Base-by-base conservation (phyloP, 352 stramenopile species). In the Blastocystis sp. region DNA sequence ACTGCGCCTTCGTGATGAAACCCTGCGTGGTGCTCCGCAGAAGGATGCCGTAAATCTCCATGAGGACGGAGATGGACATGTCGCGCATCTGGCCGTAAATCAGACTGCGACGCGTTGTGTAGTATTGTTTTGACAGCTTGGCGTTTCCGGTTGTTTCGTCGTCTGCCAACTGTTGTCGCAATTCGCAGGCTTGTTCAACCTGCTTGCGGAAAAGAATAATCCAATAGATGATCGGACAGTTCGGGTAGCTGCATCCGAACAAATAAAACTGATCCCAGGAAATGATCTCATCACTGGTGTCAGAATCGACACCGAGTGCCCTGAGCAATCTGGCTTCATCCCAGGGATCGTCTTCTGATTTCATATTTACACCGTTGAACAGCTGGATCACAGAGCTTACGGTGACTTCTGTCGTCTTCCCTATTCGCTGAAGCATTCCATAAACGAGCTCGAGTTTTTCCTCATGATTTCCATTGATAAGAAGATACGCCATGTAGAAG, bases 1-100 rank as follows among this genome's bases (percentile, higher is more conserved):
- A 85, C 44, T 85, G 75, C 46, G 75, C 36, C 46, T 76, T 85
- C 18, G 75, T 85, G 40, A 85, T 76, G 27, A 36, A 85, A 6
- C 75, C 75, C 63, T 49, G 27, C 18, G 34, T 76, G 36, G 48
- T 42, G 51, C 57, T 72, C 11, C 63, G 75, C 3, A 29, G 56
- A 16, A 85, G 53, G 21, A 54, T 85, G 1, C 57, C 63, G 32
- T 85, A 85, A 48, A 76, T 76, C 38, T 85, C 63, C 75, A 85
- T 76, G 0, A 85, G 42, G 0, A 85, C 63, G 29, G 63, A 75
- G 21, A 67, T 44, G 4, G 75, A 76, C 16, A 85, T 61, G 29
- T 85, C 63, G 46, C 42, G 36, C 18, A 85, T 85, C 38, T 76
- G 57, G 32, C 46, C 48, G 27, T 85, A 85, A 16, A 73, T 85